Percentiles rank a stretch among this genome's conserved stretches.
phyloP scores from a whole-genome alignment of 2,329 filamentous ascomycete genomes.

The Talaromyces sp. region DNA sequence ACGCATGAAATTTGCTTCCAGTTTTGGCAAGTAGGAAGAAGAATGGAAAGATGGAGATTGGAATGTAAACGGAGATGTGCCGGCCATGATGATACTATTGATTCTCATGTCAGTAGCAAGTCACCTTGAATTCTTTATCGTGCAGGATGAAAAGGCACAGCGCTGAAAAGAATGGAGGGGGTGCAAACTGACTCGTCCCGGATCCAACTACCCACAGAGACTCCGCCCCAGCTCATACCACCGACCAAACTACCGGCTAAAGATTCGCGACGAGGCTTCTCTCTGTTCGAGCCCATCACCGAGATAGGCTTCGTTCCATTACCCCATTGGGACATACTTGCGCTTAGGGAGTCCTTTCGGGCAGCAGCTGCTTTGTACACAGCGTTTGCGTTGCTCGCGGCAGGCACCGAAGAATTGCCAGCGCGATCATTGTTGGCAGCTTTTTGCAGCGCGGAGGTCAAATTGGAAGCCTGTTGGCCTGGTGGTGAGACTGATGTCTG shows the following conservation, averaged over 20 bases:
- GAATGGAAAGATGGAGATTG: conserved; percentile 96
- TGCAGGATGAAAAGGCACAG: not conserved
- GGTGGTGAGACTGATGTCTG: conserved; percentile 56
- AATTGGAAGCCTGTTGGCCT: conserved; percentile 56
- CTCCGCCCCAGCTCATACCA: conserved; percentile 94
- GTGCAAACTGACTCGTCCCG: conserved; percentile 70
- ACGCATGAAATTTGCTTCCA: conserved; percentile 96
- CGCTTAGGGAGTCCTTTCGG: conserved; percentile 53
- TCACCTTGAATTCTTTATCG: not conserved
- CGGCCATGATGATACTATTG: conserved; percentile 82
- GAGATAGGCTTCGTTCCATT: conserved; percentile 57
- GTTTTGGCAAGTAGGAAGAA: conserved; percentile 90
- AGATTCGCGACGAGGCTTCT: conserved; percentile 54
- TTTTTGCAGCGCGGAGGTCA: conserved; percentile 57
- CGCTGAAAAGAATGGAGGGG: not conserved
- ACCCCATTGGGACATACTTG: conserved; percentile 50
- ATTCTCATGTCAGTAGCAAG: conserved; percentile 1
- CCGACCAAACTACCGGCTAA: conserved; percentile 59
- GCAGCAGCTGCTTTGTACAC: conserved; percentile 38
- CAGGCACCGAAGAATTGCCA: conserved; percentile 42
- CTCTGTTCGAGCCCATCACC: conserved; percentile 46
- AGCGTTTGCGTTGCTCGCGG: conserved; percentile 31
- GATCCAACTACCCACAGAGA: conserved; percentile 95
- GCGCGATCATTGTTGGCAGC: conserved; percentile 38
- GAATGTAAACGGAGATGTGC: conserved; percentile 86